Evolutionary conservation across 129 eudicot genomes (phyloP).

Genomic region (Dittrichia graveolens): DNA sequence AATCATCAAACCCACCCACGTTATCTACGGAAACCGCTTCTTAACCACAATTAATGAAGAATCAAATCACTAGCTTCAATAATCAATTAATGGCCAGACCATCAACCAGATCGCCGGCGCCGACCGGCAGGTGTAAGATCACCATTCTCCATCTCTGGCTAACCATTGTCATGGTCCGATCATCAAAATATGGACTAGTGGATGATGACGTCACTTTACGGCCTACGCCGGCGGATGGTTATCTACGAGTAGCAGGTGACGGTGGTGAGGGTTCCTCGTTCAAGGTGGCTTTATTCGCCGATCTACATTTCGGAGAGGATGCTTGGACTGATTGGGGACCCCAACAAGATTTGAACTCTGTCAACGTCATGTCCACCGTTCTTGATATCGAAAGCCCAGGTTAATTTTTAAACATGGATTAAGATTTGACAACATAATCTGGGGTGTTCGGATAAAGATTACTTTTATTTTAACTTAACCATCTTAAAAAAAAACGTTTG

Average conservation of each 20-base stretch:
- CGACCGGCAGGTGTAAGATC: constrained; percentile 10
- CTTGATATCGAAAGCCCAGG: constrained; percentile 78
- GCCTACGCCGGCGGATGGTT: constrained; percentile 26
- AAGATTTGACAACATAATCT: too few species aligned
- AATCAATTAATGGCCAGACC: constrained; percentile 25
- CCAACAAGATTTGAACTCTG: constrained; percentile 59
- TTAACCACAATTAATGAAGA: not conserved
- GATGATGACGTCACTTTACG: constrained; percentile 23
- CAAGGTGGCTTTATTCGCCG: constrained; percentile 86
- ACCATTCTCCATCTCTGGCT: constrained; percentile 9
- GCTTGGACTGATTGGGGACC: constrained; percentile 95
- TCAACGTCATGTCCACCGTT: constrained; percentile 72
- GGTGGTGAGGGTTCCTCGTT: constrained; percentile 49
- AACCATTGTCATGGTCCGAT: constrained; percentile 13
- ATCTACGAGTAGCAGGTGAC: constrained; percentile 36
- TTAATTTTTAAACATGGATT: not conserved
- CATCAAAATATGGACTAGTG: constrained; percentile 15
- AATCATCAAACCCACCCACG: constrained; percentile 8
- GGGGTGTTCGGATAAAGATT: too few species aligned
- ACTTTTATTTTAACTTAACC: too few species aligned
- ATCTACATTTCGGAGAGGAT: constrained; percentile 86
- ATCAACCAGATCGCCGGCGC: constrained; percentile 1
- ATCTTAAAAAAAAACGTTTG: too few species aligned
- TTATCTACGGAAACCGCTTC: not conserved
- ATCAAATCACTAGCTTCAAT: constrained; percentile 12